phyloP scores from a whole-genome alignment of 2,329 filamentous ascomycete species.

The Aspergillus flavus region DNA sequence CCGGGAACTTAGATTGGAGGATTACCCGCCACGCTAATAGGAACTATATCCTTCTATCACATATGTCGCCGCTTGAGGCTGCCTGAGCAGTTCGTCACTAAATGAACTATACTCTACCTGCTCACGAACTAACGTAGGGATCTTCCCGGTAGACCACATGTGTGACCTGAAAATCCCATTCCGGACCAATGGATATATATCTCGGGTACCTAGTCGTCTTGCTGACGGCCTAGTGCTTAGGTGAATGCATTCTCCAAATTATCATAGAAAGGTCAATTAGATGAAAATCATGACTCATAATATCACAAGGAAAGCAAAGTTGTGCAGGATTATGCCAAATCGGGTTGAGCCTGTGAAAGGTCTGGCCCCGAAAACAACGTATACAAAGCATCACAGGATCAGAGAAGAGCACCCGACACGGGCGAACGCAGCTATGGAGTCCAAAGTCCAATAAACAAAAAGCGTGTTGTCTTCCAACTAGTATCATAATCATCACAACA shows the following conservation, averaged over 20 bases:
- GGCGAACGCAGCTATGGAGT: background rate
- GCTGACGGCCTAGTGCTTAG: too few species aligned
- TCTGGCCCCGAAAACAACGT: background rate
- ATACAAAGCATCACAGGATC: background rate
- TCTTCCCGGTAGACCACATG: background rate
- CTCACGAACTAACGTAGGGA: background rate
- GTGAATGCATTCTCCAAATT: too few species aligned
- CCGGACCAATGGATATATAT: background rate
- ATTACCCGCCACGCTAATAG: background rate
- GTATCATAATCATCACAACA: slow-evolving; percentile 4
- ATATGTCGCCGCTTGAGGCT: background rate
- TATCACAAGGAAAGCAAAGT: background rate
- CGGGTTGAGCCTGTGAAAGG: background rate
- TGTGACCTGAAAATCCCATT: background rate
- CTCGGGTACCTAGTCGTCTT: too few species aligned
- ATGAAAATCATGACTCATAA: background rate
- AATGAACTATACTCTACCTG: background rate
- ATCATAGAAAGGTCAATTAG: background rate
- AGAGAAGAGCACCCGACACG: background rate
- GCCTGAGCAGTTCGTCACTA: background rate
- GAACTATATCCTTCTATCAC: background rate
- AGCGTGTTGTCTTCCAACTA: background rate
- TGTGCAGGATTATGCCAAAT: background rate
- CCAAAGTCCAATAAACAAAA: background rate
- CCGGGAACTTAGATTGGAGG: background rate